Evolutionary conservation across 768 basidiomycete genomes (phyloP), one percentile per base, ranked within the genome.

Genomic region (Boletus sensibilis): DNA sequence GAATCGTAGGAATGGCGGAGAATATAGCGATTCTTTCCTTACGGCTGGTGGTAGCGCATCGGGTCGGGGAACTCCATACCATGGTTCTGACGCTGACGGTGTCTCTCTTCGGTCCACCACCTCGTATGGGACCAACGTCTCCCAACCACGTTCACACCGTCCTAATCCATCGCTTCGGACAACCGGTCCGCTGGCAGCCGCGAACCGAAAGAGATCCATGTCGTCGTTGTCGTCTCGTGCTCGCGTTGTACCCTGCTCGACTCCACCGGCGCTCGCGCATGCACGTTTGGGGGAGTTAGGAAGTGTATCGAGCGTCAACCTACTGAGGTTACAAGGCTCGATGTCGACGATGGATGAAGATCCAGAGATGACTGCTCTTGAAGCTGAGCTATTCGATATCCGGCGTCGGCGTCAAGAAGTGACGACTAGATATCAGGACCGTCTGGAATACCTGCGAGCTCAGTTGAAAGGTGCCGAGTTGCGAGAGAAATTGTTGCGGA

Each of bases 391-490:
- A 75, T 77, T 78, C 14, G 88, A 90, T 52, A 85, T 93, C 55
- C 81, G 86, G 52, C 69, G 82, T 58, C 78, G 88, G 59, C 76
- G 88, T 37, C 84, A 82, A 52, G 90, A 91, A 64, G 88, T 93
- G 31, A 80, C 79, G 34, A 76, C 74, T 60, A 81, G 90, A 61
- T 93, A 93, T 64, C 86, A 88, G 53, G 81, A 81, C 34, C 84
- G 90, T 45, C 69, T 93, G 65, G 90, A 91, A 59, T 93, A 89
- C 67, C 74, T 93, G 62, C 82, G 87, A 35, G 91, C 91, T 37
- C 87, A 88, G 72, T 68, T 93, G 67, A 92, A 91, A 73, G 87
- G 88, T 20, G 91, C 90, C 2, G 87, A 92, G 73, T 68, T 93
- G 65, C 88, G 88, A 59, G 92, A 93, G 75, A 90, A 90, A 69